Percentiles rank a stretch among this genome's conserved stretches.
phyloP scores from a whole-genome alignment of 257 asterid genomes.

The Solanum piurae region DNA sequence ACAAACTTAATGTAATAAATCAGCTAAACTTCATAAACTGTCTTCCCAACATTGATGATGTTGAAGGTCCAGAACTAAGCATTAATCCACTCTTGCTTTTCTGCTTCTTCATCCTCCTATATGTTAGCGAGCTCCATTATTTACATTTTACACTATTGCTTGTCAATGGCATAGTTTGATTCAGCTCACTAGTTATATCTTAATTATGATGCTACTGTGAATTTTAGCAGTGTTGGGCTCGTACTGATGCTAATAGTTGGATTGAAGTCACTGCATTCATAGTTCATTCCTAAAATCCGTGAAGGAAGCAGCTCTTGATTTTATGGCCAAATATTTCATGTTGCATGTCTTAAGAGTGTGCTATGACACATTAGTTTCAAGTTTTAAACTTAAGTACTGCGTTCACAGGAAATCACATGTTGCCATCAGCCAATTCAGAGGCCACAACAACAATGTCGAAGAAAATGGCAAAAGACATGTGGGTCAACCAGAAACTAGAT shows the following conservation, averaged over 20 bases:
- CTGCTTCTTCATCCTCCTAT: not conserved
- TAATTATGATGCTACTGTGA: not conserved
- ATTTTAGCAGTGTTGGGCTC: not conserved
- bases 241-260: not conserved
- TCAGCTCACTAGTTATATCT: not conserved
- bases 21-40: not conserved
- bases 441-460: conserved; percentile 26
- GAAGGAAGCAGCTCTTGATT: not conserved
- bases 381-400: not conserved
- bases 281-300: not conserved
- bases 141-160: not conserved
- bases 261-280: not conserved
- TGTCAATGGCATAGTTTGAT: not conserved
- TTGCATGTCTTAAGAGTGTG: not conserved
- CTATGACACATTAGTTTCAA: not conserved
- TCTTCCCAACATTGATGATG: not conserved
- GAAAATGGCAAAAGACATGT: conserved; percentile 21
- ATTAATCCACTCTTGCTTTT: not conserved
- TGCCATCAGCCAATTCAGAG: conserved; percentile 79
- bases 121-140: not conserved
- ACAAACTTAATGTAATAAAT: not conserved
- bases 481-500: conserved; percentile 19
- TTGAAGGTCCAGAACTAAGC: not conserved
- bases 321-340: not conserved
- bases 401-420: conserved; percentile 66